Percentiles rank a stretch among this genome's conserved stretches.
Evolutionary conservation across 257 asterid species (phyloP).

Genomic region (Perilla frutescens): DNA sequence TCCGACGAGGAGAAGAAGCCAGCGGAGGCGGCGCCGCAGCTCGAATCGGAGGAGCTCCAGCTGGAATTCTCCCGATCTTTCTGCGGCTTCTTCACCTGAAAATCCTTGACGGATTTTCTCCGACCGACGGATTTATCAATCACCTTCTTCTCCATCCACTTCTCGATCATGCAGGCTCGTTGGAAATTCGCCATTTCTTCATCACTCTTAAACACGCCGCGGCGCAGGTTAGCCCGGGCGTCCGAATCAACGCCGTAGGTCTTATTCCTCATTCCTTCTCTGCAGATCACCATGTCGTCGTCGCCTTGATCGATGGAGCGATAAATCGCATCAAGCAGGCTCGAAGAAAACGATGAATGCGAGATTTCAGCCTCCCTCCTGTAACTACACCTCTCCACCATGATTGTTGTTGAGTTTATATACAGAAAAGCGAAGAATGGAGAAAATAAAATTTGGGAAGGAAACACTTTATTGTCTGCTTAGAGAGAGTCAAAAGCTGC

Average conservation of each 20-base stretch:
- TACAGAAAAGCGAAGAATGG: conserved; percentile 8
- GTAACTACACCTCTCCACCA: conserved; percentile 47
- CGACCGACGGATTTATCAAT: conserved; percentile 47
- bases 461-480: conserved; percentile 57
- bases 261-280: conserved; percentile 55
- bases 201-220: conserved; percentile 38
- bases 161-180: conserved; percentile 78
- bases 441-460: background rate
- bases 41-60: conserved; percentile 75
- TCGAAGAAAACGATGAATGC: conserved; percentile 74
- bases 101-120: conserved; percentile 58
- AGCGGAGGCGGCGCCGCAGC: conserved; percentile 43
- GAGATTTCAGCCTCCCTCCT: conserved; percentile 32
- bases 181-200: conserved; percentile 66
- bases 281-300: conserved; percentile 38
- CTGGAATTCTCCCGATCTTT: conserved; percentile 59
- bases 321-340: conserved; percentile 77
- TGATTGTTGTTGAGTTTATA: conserved; percentile 11
- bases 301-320: conserved; percentile 73
- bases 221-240: conserved; percentile 26
- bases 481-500: conserved; percentile 62
- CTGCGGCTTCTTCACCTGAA: conserved; percentile 45
- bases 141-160: conserved; percentile 83
- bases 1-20: conserved; percentile 64
- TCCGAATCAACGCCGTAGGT: conserved; percentile 12